Evolutionary conservation across 192 early-diverging fungal genomes (phyloP).

Genomic region (Diversispora epigaea): DNA sequence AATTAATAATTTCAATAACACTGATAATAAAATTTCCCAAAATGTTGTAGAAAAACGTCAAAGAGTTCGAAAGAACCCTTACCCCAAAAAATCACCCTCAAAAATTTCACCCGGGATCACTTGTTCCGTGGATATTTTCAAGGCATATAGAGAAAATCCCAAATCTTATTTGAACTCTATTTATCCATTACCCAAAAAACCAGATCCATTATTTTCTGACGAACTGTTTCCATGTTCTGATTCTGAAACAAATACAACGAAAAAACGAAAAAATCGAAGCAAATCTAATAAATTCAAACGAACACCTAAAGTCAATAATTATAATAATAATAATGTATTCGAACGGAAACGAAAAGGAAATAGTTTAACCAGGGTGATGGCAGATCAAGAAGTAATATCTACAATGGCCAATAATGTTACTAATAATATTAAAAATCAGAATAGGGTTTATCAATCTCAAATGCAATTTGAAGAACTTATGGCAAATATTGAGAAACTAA

Average conservation of each 20-base stretch:
- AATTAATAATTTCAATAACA: background rate
- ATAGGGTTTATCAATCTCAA: background rate
- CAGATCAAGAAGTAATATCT: constrained; percentile 14
- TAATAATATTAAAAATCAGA: background rate
- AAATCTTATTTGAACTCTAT: background rate
- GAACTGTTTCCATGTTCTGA: background rate
- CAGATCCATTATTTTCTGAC: background rate
- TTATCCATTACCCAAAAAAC: background rate
- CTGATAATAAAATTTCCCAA: background rate
- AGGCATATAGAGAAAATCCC: background rate
- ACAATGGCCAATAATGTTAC: background rate
- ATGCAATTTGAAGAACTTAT: constrained; percentile 10
- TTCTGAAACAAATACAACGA: background rate
- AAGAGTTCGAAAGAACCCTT: constrained; percentile 23
- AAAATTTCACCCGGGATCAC: constrained; percentile 12
- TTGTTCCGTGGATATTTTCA: background rate
- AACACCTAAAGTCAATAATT: background rate
- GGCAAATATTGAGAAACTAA: constrained; percentile 2
- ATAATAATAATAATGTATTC: background rate
- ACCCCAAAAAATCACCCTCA: constrained; percentile 3
- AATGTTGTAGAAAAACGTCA: background rate
- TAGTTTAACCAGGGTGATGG: constrained; percentile 21
- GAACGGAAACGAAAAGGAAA: constrained; percentile 9
- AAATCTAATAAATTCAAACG: constrained; percentile 10
- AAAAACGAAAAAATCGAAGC: background rate